Conservation (phyloP, 805 yeast genomes). For the Schwanniomyces yamadae region DNA sequence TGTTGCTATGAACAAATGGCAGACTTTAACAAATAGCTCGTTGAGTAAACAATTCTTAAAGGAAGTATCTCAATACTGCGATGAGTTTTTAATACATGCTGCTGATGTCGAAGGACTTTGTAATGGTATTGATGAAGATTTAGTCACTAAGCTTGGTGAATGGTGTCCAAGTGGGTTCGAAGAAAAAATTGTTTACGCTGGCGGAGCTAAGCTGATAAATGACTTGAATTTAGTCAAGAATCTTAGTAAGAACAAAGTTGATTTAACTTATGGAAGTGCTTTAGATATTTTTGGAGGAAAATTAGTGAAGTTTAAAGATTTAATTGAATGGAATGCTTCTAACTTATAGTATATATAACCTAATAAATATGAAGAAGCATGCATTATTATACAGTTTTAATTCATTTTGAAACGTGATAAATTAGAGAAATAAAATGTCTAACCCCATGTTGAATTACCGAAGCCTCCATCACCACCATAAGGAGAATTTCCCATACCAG, state of each 20-base stretch:
- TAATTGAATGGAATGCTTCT: constrained; percentile 66
- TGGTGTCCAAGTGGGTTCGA: constrained; percentile 63
- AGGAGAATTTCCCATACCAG: constrained; percentile 25
- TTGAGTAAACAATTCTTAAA: constrained; percentile 55
- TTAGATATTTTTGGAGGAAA: constrained; percentile 93
- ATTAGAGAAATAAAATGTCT: constrained; percentile 6
- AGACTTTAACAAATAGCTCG: constrained; percentile 69
- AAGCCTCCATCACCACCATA: constrained; percentile 37
- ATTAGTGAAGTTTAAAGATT: constrained; percentile 71
- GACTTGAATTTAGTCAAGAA: constrained; percentile 68
- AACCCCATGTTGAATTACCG: constrained; percentile 34
- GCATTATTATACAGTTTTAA: not conserved
- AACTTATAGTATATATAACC: constrained; percentile 4
- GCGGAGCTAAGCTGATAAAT: constrained; percentile 78
- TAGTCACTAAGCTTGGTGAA: constrained; percentile 68
- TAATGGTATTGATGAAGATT: constrained; percentile 80
- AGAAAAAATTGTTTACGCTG: constrained; percentile 88
- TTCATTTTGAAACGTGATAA: constrained; percentile 1
- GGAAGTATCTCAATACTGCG: constrained; percentile 61
- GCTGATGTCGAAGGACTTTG: constrained; percentile 99
- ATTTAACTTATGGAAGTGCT: constrained; percentile 89
- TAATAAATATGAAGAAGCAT: no score
- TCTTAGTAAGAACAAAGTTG: constrained; percentile 80
- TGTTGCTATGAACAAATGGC: constrained; percentile 99
- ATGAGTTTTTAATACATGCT: constrained; percentile 91